Percentiles rank a stretch among this genome's conserved stretches.
phyloP scores from a whole-genome alignment of 352 stramenopile species.

The Phytophthora podocarpi region DNA sequence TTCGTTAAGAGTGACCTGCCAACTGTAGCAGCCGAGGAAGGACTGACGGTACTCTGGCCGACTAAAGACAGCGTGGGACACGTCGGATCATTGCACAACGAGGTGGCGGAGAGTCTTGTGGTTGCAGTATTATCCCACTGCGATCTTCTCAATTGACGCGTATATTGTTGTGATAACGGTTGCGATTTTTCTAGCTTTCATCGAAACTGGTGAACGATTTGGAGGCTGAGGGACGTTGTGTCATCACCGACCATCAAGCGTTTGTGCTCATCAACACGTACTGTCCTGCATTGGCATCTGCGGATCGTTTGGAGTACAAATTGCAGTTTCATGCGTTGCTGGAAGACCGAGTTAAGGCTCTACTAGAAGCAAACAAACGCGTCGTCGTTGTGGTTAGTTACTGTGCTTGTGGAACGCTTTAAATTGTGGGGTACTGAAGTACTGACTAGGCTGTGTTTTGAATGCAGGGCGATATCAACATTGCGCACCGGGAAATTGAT shows the following conservation, averaged over 20 bases:
- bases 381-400: constrained; percentile 71
- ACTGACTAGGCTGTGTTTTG: neutral
- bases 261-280: constrained; percentile 93
- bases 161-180: neutral
- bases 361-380: constrained; percentile 53
- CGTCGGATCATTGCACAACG: constrained; percentile 46
- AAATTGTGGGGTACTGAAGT: neutral
- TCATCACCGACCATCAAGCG: constrained; percentile 88
- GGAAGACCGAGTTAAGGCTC: constrained; percentile 56
- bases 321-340: constrained; percentile 81
- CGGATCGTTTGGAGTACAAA: constrained; percentile 87
- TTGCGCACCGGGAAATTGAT: constrained; percentile 80
- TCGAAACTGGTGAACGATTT: constrained; percentile 61
- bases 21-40: constrained; percentile 73
- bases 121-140: neutral
- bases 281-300: constrained; percentile 72
- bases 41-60: constrained; percentile 64
- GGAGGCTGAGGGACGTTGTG: constrained; percentile 80
- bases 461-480: constrained; percentile 82
- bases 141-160: neutral
- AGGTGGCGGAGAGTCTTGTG: constrained; percentile 31
- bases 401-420: neutral
- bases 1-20: constrained; percentile 60
- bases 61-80: constrained; percentile 65
- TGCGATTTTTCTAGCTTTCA: constrained; percentile 40